These are phyloP conservation scores for Pichia sp. DNA, from an alignment of 1,139 yeast species.

Conservation along the genomic window DNA sequence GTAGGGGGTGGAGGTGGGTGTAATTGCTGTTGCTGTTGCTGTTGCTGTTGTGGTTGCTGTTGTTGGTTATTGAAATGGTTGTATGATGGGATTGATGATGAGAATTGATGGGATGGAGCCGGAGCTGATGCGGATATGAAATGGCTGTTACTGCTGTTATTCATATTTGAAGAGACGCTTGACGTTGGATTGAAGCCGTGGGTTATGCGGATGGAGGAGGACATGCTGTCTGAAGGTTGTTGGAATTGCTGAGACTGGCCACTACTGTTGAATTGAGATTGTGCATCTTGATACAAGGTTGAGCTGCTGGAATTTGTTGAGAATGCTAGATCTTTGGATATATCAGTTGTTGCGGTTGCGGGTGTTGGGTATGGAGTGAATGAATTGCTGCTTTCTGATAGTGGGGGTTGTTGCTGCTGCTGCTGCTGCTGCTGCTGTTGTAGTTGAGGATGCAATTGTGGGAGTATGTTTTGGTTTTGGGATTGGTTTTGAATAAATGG, in stretches of 20 bases:
- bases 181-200: background rate
- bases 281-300: conserved; percentile 33
- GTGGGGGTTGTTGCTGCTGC: conserved; percentile 19
- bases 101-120: conserved; percentile 4
- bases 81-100: background rate
- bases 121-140: conserved; percentile 19
- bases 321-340: conserved; percentile 46
- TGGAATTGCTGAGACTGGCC: background rate
- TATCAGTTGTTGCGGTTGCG: conserved; percentile 48
- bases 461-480: conserved; percentile 14
- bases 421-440: conserved; percentile 21
- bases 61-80: background rate
- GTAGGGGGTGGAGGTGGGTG: background rate
- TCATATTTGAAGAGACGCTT: background rate
- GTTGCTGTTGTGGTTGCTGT: conserved; percentile 5
- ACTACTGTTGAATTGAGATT: conserved; percentile 15
- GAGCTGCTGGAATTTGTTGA: conserved; percentile 36
- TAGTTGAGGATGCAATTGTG: conserved; percentile 5
- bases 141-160: conserved; percentile 7
- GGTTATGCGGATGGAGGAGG: background rate
- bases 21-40: conserved; percentile 11
- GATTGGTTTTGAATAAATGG: background rate
- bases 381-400: background rate
- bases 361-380: conserved; percentile 34
- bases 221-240: background rate